Conservation (phyloP, 768 basidiomycete genomes). For the Leccinum rimulosum region DNA sequence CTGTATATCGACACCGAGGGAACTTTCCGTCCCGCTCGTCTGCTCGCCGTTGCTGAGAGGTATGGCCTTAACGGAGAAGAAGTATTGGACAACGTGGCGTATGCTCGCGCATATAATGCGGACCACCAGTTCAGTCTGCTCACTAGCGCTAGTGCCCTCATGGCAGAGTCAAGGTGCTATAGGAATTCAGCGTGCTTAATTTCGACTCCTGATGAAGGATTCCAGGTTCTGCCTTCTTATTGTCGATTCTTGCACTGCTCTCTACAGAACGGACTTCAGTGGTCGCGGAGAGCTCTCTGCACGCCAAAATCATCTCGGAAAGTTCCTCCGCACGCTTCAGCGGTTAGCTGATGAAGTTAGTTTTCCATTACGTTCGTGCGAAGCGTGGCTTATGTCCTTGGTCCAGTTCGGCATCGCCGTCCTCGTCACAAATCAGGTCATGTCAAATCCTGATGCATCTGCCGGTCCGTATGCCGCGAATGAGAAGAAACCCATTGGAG, state of each 20-base stretch:
- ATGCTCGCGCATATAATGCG: constrained; percentile 97
- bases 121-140: constrained; percentile 93
- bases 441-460: constrained; percentile 96
- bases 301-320: constrained; percentile 93
- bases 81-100: constrained; percentile 97
- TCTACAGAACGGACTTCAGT: constrained; percentile 94
- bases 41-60: constrained; percentile 92
- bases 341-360: constrained; percentile 93
- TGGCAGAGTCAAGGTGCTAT: constrained; percentile 92
- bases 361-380: constrained; percentile 7
- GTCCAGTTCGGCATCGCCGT: constrained; percentile 94
- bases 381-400: constrained; percentile 8
- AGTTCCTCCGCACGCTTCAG: constrained; percentile 90
- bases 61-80: constrained; percentile 98
- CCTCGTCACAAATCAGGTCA: constrained; percentile 97
- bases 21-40: constrained; percentile 94
- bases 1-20: constrained; percentile 99
- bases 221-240: constrained; percentile 91
- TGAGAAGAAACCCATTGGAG: constrained; percentile 98
- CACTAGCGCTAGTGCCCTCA: constrained; percentile 92
- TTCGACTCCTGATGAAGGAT: constrained; percentile 7
- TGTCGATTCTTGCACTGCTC: constrained; percentile 93
- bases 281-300: constrained; percentile 95
- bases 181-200: constrained; percentile 20
- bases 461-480: constrained; percentile 86